Evolutionary conservation across 2,329 filamentous ascomycete genomes (phyloP).

Genomic region (Zelopaecilomyces penicillatus): DNA sequence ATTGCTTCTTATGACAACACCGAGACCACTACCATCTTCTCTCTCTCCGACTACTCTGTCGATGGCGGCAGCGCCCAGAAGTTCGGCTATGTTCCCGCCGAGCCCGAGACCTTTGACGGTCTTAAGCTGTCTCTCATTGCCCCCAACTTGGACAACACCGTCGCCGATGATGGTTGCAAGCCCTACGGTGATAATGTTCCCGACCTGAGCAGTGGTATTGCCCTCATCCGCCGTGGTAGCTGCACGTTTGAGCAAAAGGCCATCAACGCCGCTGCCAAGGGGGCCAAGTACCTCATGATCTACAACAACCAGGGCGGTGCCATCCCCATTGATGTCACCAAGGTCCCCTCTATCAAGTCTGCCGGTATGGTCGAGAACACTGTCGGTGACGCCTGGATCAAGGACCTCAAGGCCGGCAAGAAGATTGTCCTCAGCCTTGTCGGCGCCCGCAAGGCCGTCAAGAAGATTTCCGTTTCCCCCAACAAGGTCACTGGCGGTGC

Average conservation of each 20-base stretch:
- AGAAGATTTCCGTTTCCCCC: conserved; percentile 10
- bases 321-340: conserved; percentile 22
- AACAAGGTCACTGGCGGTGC: conserved; percentile 43
- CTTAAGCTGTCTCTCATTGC: conserved; percentile 42
- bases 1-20: conserved; percentile 36
- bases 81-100: conserved; percentile 37
- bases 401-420: conserved; percentile 32
- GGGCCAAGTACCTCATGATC: conserved; percentile 52
- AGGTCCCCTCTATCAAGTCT: conserved; percentile 24
- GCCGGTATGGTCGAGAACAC: conserved; percentile 33
- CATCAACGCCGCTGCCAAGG: conserved; percentile 41
- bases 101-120: conserved; percentile 33
- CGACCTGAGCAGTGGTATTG: conserved; percentile 48
- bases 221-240: conserved; percentile 50
- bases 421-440: conserved; percentile 37
- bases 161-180: conserved; percentile 42
- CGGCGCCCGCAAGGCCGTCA: conserved; percentile 26
- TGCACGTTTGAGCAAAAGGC: conserved; percentile 50
- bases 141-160: conserved; percentile 39
- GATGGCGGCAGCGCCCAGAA: conserved; percentile 22
- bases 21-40: conserved; percentile 29
- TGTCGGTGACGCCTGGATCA: conserved; percentile 36
- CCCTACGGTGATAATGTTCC: conserved; percentile 44
- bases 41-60: conserved; percentile 27
- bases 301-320: conserved; percentile 46